Conservation (phyloP, 2,329 filamentous ascomycete genomes). For the Teratosphaeria zuluensis region DNA sequence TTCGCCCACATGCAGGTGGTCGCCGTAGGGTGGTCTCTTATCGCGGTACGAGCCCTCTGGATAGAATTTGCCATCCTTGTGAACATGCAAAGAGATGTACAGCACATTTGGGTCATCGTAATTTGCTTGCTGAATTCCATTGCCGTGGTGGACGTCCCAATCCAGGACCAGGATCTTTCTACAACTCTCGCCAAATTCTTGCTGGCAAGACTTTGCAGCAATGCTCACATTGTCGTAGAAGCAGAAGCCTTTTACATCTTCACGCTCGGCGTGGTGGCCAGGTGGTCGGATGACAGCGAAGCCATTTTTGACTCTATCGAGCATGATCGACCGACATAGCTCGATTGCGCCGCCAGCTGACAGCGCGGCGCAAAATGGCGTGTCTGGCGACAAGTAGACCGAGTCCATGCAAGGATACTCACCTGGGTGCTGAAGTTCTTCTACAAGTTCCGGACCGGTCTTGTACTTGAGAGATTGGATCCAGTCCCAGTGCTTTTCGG, state of each 20-base stretch:
- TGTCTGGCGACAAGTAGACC: slow-evolving; percentile 32
- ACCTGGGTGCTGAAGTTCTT: slow-evolving; percentile 57
- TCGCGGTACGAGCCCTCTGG: slow-evolving; percentile 54
- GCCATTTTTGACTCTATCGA: slow-evolving; percentile 78
- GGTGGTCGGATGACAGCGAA: slow-evolving; percentile 93
- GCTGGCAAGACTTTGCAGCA: slow-evolving; percentile 78
- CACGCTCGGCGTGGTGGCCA: slow-evolving; percentile 85
- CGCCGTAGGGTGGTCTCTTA: slow-evolving; percentile 44
- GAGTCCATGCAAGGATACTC: slow-evolving; percentile 31
- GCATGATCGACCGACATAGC: slow-evolving; percentile 83
- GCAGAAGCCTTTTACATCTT: slow-evolving; percentile 86
- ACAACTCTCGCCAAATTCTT: slow-evolving; percentile 66
- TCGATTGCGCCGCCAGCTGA: slow-evolving; percentile 92
- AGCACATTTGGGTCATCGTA: slow-evolving; percentile 90
- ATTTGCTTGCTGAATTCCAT: slow-evolving; percentile 93
- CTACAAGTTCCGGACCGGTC: slow-evolving; percentile 15
- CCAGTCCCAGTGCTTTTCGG: slow-evolving; percentile 67
- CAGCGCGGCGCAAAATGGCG: slow-evolving; percentile 60
- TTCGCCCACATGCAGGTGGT: slow-evolving; percentile 50
- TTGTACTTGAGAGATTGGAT: slow-evolving; percentile 50
- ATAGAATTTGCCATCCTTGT: slow-evolving; percentile 75
- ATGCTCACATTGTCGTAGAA: slow-evolving; percentile 97
- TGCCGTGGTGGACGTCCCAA: slow-evolving; percentile 74
- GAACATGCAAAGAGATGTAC: slow-evolving; percentile 91
- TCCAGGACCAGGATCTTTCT: slow-evolving; percentile 88